Conservation (phyloP, 345 rosid species). For the Citrus cavaleriei region DNA sequence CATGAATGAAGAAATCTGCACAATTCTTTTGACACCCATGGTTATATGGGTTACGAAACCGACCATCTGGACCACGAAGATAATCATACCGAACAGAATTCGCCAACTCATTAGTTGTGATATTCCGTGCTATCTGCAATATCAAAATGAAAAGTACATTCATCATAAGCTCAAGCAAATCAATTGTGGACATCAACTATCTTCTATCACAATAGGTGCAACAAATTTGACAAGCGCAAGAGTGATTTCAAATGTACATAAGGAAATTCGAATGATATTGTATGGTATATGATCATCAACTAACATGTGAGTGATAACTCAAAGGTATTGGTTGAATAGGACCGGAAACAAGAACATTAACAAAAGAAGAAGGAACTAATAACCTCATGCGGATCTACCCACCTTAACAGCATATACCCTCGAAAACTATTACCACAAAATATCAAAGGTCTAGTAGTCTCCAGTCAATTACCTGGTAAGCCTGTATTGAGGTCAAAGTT, state of each 20-base stretch:
- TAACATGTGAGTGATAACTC: background rate
- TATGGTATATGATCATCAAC: background rate
- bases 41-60: constrained; percentile 83
- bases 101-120: constrained; percentile 85
- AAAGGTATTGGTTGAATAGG: background rate
- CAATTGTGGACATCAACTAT: background rate
- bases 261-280: background rate
- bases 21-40: constrained; percentile 90
- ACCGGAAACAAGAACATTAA: background rate
- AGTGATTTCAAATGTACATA: too few relatives aligned
- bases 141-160: background rate
- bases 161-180: background rate
- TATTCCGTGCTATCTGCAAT: constrained; percentile 78
- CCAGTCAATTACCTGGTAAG: constrained; percentile 56
- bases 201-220: background rate
- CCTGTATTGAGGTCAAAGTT: constrained; percentile 59
- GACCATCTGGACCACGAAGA: constrained; percentile 77
- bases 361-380: background rate
- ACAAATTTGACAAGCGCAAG: background rate
- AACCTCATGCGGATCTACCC: background rate
- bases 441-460: background rate
- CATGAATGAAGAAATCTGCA: constrained; percentile 64
- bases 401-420: background rate
- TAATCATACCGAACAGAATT: constrained; percentile 69
- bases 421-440: background rate